Evolutionary conservation across 2,329 filamentous ascomycete species (phyloP), one percentile per base, ranked within the genome.

Genomic region (Metarhizium brunneum): DNA sequence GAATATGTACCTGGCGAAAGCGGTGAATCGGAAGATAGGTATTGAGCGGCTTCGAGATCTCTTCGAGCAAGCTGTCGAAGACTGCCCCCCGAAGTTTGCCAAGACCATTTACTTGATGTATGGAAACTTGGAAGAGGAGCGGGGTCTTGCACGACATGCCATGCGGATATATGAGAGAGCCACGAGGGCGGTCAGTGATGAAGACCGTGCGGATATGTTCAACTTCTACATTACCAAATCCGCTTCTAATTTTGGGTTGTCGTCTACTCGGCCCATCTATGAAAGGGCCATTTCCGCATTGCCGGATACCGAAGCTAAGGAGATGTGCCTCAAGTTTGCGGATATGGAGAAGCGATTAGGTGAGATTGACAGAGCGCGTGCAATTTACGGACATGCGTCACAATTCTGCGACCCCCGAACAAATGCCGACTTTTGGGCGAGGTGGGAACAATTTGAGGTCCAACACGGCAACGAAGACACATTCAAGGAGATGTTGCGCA

Each of bases 141-240:
- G 94, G 40, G 94, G 94, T 1, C 83, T 99, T 16, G 92, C 94
- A 11, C 83, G 95, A 52, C 92, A 97, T 68, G 95, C 95, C 2
- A 99, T 99, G 94, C 88, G 94, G 57, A 99, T 99, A 63, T 99
- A 99, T 72, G 95, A 99, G 74, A 87, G 94, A 57, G 94, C 94
- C 7, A 99, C 94, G 5, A 85, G 94, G 36, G 92, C 92, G 13
- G 95, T 99, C 3, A 87, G 90, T 14, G 94, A 99, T 65, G 92
- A 96, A 66, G 92, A 99, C 70, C 82, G 91, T 53, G 86, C 92
- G 58, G 91, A 96, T 65, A 96, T 99, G 92, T 99, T 96, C 76
- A 94, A 96, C 71, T 96, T 97, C 69, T 99, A 99, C 76, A 96
- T 99, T 68, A 97, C 92, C 57, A 97, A 99, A 70, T 96, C 92